A percentile compares a stretch with the other conserved stretches of the same genome.
Conservation (phyloP, 2,329 filamentous ascomycete species). For the Zymoseptoria tritici region DNA sequence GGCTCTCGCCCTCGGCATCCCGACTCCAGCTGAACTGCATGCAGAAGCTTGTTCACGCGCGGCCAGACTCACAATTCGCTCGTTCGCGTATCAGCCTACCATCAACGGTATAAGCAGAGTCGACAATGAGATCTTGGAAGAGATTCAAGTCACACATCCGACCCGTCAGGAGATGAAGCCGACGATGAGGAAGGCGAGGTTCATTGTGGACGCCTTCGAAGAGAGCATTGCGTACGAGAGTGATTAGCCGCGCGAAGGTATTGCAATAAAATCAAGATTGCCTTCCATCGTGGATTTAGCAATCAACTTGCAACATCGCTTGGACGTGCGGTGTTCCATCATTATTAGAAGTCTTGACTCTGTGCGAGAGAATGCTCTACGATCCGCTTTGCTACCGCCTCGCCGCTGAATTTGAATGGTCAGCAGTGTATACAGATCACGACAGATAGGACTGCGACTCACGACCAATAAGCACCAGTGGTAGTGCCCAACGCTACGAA, state of each 20-base stretch:
- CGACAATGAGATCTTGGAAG: not conserved
- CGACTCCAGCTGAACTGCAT: not conserved
- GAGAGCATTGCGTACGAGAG: no score
- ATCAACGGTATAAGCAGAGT: no score
- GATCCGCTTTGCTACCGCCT: not conserved
- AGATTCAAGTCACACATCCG: not conserved
- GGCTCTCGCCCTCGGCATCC: not conserved
- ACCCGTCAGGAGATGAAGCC: no score
- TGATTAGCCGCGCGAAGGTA: no score
- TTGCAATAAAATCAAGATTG: no score
- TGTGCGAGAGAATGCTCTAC: not conserved
- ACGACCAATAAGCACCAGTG: conserved; percentile 75
- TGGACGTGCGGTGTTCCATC: no score
- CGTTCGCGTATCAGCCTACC: not conserved
- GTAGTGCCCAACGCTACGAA: conserved; percentile 84
- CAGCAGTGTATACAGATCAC: not conserved
- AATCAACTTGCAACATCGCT: no score
- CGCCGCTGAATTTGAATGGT: not conserved
- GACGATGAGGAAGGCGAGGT: no score
- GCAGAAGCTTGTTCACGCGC: not conserved
- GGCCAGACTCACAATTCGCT: not conserved
- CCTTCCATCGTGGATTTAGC: no score
- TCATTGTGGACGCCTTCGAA: no score
- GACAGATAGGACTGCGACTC: not conserved
- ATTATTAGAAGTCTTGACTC: not conserved